Evolutionary conservation across 768 basidiomycete species (phyloP).

Genomic region (Leucocoprinus sp.): DNA sequence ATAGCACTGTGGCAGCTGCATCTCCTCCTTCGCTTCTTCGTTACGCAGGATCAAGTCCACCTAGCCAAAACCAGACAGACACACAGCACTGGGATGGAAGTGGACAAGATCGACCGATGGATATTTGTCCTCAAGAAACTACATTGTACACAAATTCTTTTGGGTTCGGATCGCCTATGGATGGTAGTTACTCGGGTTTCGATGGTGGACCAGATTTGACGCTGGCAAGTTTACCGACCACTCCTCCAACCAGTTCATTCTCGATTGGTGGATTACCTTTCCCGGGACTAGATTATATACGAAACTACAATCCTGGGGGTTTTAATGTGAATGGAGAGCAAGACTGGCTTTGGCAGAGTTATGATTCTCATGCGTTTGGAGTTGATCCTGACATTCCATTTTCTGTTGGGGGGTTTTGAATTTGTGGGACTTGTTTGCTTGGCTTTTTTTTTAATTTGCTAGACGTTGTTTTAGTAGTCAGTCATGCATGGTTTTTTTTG

Average conservation of each 20-base stretch:
- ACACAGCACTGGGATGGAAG: constrained; percentile 39
- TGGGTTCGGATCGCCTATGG: constrained; percentile 32
- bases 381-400: constrained; percentile 76
- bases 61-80: constrained; percentile 31
- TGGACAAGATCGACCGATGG: constrained; percentile 24
- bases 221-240: constrained; percentile 41
- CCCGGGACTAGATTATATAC: constrained; percentile 75
- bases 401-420: constrained; percentile 31
- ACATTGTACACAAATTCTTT: constrained; percentile 38
- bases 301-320: constrained; percentile 55
- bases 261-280: constrained; percentile 73
- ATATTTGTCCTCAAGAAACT: constrained; percentile 38
- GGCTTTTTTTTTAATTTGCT: constrained; percentile 4
- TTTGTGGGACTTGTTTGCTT: constrained; percentile 9
- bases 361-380: constrained; percentile 68
- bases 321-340: constrained; percentile 36
- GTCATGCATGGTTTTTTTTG: constrained; percentile 1
- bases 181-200: constrained; percentile 32
- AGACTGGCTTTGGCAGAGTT: constrained; percentile 50
- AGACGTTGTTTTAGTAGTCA: neutral
- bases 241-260: constrained; percentile 58
- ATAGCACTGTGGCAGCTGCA: constrained; percentile 39
- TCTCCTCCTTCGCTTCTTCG: constrained; percentile 45
- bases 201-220: constrained; percentile 31
- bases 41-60: constrained; percentile 30